Conservation (phyloP, 1,284 basidiomycete species). For the Rhodotorula sp. region DNA sequence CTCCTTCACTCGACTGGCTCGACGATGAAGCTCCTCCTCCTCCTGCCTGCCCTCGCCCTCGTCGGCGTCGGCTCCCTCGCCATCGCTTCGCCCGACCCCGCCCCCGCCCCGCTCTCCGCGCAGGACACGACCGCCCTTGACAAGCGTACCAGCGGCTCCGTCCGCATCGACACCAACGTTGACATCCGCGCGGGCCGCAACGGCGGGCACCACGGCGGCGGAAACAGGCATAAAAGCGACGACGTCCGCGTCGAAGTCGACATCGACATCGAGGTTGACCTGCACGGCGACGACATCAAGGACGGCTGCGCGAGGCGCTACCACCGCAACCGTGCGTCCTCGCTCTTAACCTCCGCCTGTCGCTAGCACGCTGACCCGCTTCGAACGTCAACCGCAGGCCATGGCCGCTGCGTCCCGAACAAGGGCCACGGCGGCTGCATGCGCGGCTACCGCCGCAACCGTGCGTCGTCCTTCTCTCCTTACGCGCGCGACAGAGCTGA, state of each 20-base stretch:
- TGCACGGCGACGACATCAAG: background rate
- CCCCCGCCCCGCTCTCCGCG: background rate
- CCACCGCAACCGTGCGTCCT: background rate
- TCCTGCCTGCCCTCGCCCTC: background rate
- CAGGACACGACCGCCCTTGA: no score
- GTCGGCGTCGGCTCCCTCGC: background rate
- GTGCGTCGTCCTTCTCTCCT: background rate
- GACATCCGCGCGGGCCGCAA: background rate
- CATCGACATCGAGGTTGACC: background rate
- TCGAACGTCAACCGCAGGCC: background rate
- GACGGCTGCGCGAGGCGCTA: background rate
- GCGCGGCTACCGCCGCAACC: slow-evolving; percentile 3
- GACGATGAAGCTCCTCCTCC: background rate
- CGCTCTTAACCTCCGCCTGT: background rate
- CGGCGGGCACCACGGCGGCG: background rate
- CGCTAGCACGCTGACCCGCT: background rate
- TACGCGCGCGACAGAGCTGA: background rate
- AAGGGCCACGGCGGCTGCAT: background rate
- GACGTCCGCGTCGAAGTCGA: background rate
- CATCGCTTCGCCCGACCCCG: background rate
- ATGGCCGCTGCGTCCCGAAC: background rate
- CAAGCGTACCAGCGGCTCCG: background rate
- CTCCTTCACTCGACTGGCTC: background rate
- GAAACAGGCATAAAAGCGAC: background rate
- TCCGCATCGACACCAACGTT: background rate